Evolutionary conservation across 2,329 filamentous ascomycete species (phyloP), one percentile per base, ranked within the genome.

Genomic region (Westerdykella aurantiaca): DNA sequence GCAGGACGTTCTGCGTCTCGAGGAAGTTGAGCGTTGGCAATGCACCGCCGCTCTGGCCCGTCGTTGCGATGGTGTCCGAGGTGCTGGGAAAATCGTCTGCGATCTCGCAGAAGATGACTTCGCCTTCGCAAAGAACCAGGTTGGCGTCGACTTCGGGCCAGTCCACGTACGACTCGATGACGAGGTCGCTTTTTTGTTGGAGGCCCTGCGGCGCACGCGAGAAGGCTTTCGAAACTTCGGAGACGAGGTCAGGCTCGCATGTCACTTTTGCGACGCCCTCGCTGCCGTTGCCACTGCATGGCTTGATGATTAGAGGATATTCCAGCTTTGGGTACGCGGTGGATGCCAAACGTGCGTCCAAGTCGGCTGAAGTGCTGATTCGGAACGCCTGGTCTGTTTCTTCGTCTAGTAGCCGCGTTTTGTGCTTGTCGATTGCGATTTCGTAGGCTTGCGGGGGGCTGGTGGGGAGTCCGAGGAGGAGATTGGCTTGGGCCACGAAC

Each of bases 291-390:
- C 66, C 68, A 1, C 42, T 52, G 23, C 55, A 60, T 0, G 69
- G 68, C 50, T 70, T 70, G 12, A 68, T 58, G 31, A 70, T 61
- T 5, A 68, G 38, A 1, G 43, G 43, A 18, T 39, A 21, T 21
- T 21, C 18, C 4, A 21, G 18, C 18, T 21, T 21, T 21, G 18
- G 18, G 18, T 21, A 21, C 6, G 18, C 18, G 18, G 18, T 21
- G 18, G 18, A 21, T 21, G 18, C 18, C 18, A 21, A 21, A 21
- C 18, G 18, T 6, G 18, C 18, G 18, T 21, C 6, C 18, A 21
- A 6, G 18, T 21, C 18, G 18, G 18, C 18, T 21, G 6, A 21
- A 3, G 18, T 21, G 18, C 18, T 21, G 18, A 21, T 21, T 21
- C 18, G 18, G 38, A 14, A 38, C 3, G 18, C 18, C 16, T 12